Conservation (phyloP, 345 rosid species). For the Kandelia obovata region DNA sequence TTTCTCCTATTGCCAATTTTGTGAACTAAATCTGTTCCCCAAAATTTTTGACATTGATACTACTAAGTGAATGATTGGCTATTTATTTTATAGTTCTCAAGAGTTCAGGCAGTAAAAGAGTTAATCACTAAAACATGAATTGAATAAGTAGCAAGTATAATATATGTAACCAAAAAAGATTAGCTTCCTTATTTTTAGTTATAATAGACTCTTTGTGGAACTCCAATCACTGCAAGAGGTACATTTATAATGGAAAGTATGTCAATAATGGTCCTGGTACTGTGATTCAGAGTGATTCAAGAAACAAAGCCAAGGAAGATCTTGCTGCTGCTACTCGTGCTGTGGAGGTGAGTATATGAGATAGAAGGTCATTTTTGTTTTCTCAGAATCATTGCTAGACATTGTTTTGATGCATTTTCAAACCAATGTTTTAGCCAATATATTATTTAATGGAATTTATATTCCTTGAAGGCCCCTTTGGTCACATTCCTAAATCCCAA, state of each 20-base stretch:
- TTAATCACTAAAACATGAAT: too few species aligned
- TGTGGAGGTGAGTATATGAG: conserved; percentile 68
- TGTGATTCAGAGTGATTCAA: conserved; percentile 82
- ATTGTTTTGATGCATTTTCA: not conserved
- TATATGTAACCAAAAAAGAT: too few species aligned
- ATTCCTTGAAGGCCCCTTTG: not conserved
- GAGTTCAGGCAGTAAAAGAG: too few species aligned
- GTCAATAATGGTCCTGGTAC: conserved; percentile 10
- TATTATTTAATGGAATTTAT: not conserved
- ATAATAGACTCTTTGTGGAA: not conserved
- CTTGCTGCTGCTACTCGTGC: conserved; percentile 98
- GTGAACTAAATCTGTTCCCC: not conserved
- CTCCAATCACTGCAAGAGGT: too few species aligned
- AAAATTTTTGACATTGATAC: too few species aligned
- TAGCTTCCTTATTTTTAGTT: not conserved
- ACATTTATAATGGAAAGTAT: not conserved
- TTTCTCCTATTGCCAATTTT: not conserved
- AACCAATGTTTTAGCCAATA: not conserved
- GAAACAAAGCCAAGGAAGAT: conserved; percentile 97
- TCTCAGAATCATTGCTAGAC: not conserved
- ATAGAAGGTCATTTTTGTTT: not conserved
- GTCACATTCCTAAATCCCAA: too few species aligned
- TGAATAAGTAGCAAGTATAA: too few species aligned
- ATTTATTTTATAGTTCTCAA: too few species aligned
- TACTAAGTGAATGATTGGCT: too few species aligned